Evolutionary conservation across 768 basidiomycete genomes (phyloP).

Genomic region (Dioszegia crocea): DNA sequence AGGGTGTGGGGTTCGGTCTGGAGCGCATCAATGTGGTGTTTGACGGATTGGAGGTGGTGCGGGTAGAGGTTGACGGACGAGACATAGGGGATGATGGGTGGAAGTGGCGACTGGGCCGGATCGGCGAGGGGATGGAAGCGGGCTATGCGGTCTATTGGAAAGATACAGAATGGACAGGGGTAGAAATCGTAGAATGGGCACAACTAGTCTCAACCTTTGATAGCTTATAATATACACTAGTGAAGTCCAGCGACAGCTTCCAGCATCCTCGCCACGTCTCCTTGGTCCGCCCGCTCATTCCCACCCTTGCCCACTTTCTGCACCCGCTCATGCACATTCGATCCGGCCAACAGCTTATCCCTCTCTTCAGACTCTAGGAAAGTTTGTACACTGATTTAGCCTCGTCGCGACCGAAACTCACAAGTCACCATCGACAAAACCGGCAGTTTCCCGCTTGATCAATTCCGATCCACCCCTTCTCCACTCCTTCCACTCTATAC

Average conservation of each 20-base stretch:
- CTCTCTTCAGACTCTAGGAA: slow-evolving; percentile 32
- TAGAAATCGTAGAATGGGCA: background rate
- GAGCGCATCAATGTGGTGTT: slow-evolving; percentile 30
- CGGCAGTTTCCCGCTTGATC: slow-evolving; percentile 33
- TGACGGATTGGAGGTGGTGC: background rate
- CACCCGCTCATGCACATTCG: slow-evolving; percentile 26
- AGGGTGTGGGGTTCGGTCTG: slow-evolving; percentile 34
- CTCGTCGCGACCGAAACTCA: slow-evolving; percentile 19
- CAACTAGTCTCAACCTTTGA: slow-evolving; percentile 1
- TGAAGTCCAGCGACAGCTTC: slow-evolving; percentile 38
- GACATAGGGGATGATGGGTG: slow-evolving; percentile 5
- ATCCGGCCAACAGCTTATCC: slow-evolving; percentile 29
- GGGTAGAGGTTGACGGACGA: slow-evolving; percentile 14
- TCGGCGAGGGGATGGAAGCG: slow-evolving; percentile 13
- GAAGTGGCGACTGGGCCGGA: slow-evolving; percentile 11
- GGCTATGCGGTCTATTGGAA: slow-evolving; percentile 27
- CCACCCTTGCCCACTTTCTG: slow-evolving; percentile 7
- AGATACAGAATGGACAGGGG: slow-evolving; percentile 7
- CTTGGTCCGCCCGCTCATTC: slow-evolving; percentile 13
- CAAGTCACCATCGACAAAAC: slow-evolving; percentile 49
- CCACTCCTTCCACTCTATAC: slow-evolving; percentile 17
- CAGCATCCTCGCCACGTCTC: slow-evolving; percentile 35
- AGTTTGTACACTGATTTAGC: slow-evolving; percentile 36
- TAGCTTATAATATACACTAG: slow-evolving; percentile 10
- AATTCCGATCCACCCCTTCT: slow-evolving; percentile 28